These are phyloP conservation scores for Monilinia vaccinii-corymbosi DNA, from an alignment of 2,329 filamentous ascomycete genomes.

Conservation along the genomic window DNA sequence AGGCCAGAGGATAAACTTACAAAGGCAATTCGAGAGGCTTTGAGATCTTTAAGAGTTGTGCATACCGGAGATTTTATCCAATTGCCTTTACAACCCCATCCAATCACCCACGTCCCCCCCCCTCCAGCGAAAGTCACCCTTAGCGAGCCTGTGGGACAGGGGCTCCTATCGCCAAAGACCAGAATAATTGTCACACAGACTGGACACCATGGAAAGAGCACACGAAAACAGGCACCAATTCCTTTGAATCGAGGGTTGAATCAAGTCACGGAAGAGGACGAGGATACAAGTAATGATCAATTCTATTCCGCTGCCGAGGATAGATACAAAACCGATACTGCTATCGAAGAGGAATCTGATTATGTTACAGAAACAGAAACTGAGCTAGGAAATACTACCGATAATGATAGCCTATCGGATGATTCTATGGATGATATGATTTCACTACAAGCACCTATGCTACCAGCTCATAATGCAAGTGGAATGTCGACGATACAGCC, in stretches of 20 bases:
- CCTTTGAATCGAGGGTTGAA: slow-evolving; percentile 45
- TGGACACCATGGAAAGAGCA: slow-evolving; percentile 45
- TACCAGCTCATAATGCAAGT: slow-evolving; percentile 70
- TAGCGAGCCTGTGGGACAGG: slow-evolving; percentile 93
- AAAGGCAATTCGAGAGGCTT: slow-evolving; percentile 61
- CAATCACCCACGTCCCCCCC: slow-evolving; percentile 75
- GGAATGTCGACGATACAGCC: slow-evolving; percentile 71
- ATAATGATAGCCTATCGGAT: slow-evolving; percentile 75
- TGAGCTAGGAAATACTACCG: slow-evolving; percentile 47
- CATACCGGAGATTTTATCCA: slow-evolving; percentile 74
- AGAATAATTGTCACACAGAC: slow-evolving; percentile 73
- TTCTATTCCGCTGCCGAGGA: slow-evolving; percentile 92
- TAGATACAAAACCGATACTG: slow-evolving; percentile 45
- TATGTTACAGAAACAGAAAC: slow-evolving; percentile 47
- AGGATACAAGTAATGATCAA: slow-evolving; percentile 80
- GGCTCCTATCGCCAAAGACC: slow-evolving; percentile 65
- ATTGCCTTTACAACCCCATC: slow-evolving; percentile 72
- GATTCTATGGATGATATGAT: slow-evolving; percentile 93
- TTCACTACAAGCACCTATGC: slow-evolving; percentile 68
- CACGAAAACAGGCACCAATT: slow-evolving; percentile 37
- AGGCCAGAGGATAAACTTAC: slow-evolving; percentile 50
- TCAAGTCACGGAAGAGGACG: slow-evolving; percentile 53
- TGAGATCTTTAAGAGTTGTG: slow-evolving; percentile 65
- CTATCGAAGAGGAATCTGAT: slow-evolving; percentile 45
- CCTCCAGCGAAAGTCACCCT: slow-evolving; percentile 81